A percentile compares a stretch with the other conserved stretches of the same genome.
Evolutionary conservation across 2,329 filamentous ascomycete species (phyloP).

Genomic region (Fusarium austroafricanum): DNA sequence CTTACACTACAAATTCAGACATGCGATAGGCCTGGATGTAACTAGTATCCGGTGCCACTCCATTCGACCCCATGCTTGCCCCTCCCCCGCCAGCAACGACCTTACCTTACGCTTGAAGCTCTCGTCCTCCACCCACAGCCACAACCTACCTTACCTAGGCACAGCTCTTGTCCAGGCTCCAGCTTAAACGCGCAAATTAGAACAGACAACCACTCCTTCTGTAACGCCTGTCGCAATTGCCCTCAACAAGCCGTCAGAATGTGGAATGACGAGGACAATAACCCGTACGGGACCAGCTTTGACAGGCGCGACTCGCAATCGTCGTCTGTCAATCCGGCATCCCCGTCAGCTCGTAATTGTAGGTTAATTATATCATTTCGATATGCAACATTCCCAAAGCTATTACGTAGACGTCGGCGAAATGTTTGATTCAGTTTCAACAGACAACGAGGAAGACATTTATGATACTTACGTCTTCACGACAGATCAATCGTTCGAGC

Average conservation of each 20-base stretch:
- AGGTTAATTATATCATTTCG: constrained; percentile 52
- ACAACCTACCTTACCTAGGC: no score
- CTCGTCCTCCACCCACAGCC: constrained; percentile 13
- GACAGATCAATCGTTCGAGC: constrained; percentile 63
- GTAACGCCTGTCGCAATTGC: constrained; percentile 25
- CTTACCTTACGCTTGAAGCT: constrained; percentile 41
- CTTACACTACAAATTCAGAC: constrained; percentile 12
- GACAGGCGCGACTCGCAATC: constrained; percentile 85
- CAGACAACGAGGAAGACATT: constrained; percentile 1
- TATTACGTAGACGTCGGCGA: background rate
- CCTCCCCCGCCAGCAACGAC: constrained; percentile 40
- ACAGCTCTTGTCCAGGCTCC: constrained; percentile 31
- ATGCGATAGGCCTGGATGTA: constrained; percentile 39
- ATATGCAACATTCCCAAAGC: background rate
- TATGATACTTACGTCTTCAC: constrained; percentile 23
- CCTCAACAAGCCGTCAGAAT: constrained; percentile 60
- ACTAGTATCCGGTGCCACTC: constrained; percentile 22
- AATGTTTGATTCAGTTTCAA: constrained; percentile 8
- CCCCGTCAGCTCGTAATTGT: constrained; percentile 69
- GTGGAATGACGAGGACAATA: constrained; percentile 99
- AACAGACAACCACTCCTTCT: constrained; percentile 5
- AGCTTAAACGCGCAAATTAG: constrained; percentile 33
- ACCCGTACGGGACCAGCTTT: constrained; percentile 92
- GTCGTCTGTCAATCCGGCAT: constrained; percentile 74
- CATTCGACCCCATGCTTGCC: constrained; percentile 29